Evolutionary conservation across 169 alveolate genomes (phyloP).

Genomic region (Plasmodium berghei): DNA sequence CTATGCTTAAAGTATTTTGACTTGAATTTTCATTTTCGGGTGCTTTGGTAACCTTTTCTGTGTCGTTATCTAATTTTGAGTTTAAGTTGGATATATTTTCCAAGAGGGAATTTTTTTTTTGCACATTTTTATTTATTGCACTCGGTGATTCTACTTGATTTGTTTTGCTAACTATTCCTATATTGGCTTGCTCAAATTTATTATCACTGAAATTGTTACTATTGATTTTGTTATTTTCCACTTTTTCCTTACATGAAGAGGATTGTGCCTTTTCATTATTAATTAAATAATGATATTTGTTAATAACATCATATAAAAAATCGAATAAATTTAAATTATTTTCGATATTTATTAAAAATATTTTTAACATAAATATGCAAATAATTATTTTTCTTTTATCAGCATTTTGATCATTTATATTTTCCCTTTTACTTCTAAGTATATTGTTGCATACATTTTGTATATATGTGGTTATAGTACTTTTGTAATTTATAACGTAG

Average conservation of each 20-base stretch:
- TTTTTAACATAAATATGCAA: constrained; percentile 52
- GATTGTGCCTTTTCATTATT: background rate
- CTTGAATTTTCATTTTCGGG: too few relatives aligned
- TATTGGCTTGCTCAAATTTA: too few relatives aligned
- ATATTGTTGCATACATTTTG: constrained; percentile 46
- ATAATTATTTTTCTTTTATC: constrained; percentile 19
- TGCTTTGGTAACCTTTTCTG: too few relatives aligned
- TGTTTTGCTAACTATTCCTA: too few relatives aligned
- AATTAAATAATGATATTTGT: constrained; percentile 26
- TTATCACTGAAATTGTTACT: too few relatives aligned
- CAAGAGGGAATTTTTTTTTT: too few relatives aligned
- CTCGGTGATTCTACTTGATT: too few relatives aligned
- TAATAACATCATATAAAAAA: constrained; percentile 20
- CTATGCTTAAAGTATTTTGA: background rate
- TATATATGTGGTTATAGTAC: constrained; percentile 63
- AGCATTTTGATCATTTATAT: background rate
- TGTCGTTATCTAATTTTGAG: too few relatives aligned
- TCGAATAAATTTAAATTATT: constrained; percentile 48
- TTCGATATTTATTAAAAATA: constrained; percentile 40
- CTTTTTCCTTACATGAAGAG: too few relatives aligned
- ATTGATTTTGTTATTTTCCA: too few relatives aligned
- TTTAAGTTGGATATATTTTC: too few relatives aligned
- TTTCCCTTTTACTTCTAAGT: constrained; percentile 1
- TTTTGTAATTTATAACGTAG: constrained; percentile 53
- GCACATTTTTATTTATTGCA: too few relatives aligned